Conservation (phyloP, 768 basidiomycete species). For the Boletus sensibilis region DNA sequence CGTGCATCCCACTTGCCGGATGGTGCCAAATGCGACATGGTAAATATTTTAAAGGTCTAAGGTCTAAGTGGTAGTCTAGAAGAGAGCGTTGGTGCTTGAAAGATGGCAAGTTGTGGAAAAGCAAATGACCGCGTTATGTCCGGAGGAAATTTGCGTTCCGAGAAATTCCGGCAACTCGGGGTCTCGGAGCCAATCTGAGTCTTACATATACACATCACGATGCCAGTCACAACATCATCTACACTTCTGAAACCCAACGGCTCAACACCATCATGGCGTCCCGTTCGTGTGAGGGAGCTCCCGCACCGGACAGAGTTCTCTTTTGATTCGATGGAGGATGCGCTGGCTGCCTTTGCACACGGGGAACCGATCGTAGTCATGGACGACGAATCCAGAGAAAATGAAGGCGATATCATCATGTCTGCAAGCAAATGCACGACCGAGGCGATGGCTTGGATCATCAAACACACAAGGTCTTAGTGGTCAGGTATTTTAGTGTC, state of each 20-base stretch:
- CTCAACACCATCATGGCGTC: constrained; percentile 17
- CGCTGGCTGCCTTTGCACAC: constrained; percentile 67
- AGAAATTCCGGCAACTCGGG: neutral
- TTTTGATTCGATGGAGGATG: constrained; percentile 81
- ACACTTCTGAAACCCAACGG: constrained; percentile 12
- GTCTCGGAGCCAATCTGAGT: neutral
- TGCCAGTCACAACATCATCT: constrained; percentile 4
- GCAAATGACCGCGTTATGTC: neutral
- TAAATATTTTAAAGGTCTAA: neutral
- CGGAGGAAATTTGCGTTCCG: constrained; percentile 8
- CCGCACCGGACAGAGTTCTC: constrained; percentile 42
- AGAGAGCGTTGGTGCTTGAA: neutral
- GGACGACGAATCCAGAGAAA: constrained; percentile 95
- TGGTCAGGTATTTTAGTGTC: neutral
- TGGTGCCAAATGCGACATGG: constrained; percentile 17
- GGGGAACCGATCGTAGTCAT: constrained; percentile 96
- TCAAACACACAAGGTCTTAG: constrained; percentile 87
- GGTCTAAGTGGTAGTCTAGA: constrained; percentile 1
- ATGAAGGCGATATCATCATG: constrained; percentile 95
- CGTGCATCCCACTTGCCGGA: constrained; percentile 20
- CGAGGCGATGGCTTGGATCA: constrained; percentile 99
- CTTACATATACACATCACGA: neutral
- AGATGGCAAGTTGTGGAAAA: neutral
- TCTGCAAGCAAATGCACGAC: constrained; percentile 82
- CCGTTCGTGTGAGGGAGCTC: constrained; percentile 20